Evolutionary conservation across 116 monocot species (phyloP), one percentile per base, ranked within the genome.

Genomic region (Phalaenopsis hybrid): DNA sequence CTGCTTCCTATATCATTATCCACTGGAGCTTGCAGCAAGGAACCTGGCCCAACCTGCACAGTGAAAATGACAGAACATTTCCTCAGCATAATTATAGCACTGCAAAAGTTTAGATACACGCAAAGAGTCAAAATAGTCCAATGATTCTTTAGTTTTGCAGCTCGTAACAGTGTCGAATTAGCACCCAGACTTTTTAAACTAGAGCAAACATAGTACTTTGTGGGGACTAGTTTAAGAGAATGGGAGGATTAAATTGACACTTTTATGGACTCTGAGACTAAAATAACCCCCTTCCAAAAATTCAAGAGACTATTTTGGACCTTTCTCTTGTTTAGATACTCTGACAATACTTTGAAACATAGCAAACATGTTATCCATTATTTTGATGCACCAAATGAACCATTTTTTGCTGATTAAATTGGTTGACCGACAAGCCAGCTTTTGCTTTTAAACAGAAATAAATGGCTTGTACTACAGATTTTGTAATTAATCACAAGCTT

Each of bases 21-120:
- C 57, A 89, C 37, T 77, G 96, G 92, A 85, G 96, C 96, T 78
- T 94, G 94, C 79, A 96, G 92, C 80, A 94, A 85, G n/a, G 96
- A 90, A 82, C 92, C 92, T 70, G 88, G 92, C 21, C 94, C 96
- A 74, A 92, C 88, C 96, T 96, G 89, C 79, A 79, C 73, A 81
- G 59, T 37, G 78, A 85, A 59, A 67, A 81, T 51, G 11, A 18
- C 80, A 79, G 20, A 73, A 25, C 37, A 84, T 65, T 59, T 33
- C 13, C 15, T 4, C 45, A 18, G 33, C 46, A 10, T 74, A 74
- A 44, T 75, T 33, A 12, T 44, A 43, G 46, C 6, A 20, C 7
- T 20, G 75, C 20, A 20, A 11, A 8, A 46, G 33, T 75, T 44
- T 2, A 31, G 75, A 5, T 10, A 11, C 46, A 0, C 45, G 37